Base-by-base conservation (phyloP, 176 grass and related monocot species). In the Musa itinerans region DNA sequence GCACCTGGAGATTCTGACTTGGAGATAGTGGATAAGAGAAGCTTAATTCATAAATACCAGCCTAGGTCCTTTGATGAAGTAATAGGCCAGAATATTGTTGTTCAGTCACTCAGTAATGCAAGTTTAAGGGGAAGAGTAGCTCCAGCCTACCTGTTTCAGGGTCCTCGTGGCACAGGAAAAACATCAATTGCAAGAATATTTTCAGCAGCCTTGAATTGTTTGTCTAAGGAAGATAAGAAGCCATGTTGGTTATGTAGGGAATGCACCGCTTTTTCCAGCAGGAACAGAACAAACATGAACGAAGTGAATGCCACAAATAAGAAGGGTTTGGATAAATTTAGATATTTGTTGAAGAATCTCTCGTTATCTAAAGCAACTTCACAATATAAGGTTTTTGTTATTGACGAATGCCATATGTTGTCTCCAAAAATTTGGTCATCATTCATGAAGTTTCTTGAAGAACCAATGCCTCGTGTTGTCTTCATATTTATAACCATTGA, bases 141-240 rank as follows among this genome's bases (percentile, higher is more conserved):
- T 52, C 85, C 87, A 61, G 87, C 92, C 58, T 96, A 96, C 85
- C 81, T 96, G 77, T 89, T 96, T 84, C 87, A 96, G 81, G 92
- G 92, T 76, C 92, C 89, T 62, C 89, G 89, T 76, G 92, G 92
- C 69, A 96, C 92, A 62, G 89, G 92, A 68, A 96, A 96, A 85
- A 92, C 92, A 77, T 86, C 87, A n/a, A 72, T 80, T 12, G 89
- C 92, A 22, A 83, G 87, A 65, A 85, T 96, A 85, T 92, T 89
- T 82, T 73, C 92, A 65, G 76, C 87, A 57, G 85, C 89, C 55
- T 63, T 96, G 65, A 86, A 78, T 81, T 96, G 89, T 78, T 74
- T 82, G 68, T 71, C 83, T 51, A 78, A 68, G 54, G 80, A 63
- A 69, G 89, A 87, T 52, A 96, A 43, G 12, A 96, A 92, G 85